phyloP scores from a whole-genome alignment of 352 stramenopile genomes.

The Salisapilia sapeloensis region DNA sequence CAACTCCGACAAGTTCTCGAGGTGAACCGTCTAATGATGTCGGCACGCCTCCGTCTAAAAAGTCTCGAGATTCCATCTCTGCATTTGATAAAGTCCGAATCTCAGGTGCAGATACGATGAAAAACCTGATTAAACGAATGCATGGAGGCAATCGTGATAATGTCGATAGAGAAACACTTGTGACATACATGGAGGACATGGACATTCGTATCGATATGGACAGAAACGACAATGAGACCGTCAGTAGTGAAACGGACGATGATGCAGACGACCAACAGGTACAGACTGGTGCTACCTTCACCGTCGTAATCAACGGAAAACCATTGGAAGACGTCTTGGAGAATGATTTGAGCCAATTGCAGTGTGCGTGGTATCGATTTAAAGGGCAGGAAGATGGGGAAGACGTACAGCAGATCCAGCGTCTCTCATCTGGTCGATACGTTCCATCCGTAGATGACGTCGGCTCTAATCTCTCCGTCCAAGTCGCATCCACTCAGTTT shows the following conservation, averaged over 20 bases:
- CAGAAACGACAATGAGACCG: no score
- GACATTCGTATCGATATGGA: no score
- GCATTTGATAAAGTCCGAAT: constrained; percentile 49
- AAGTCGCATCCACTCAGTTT: constrained; percentile 52
- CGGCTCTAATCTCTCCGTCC: constrained; percentile 25
- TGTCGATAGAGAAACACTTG: no score
- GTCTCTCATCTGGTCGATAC: constrained; percentile 29
- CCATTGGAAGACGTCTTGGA: constrained; percentile 33
- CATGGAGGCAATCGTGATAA: constrained; percentile 19
- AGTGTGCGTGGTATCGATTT: constrained; percentile 52
- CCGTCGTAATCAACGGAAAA: constrained; percentile 26
- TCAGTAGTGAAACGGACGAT: no score
- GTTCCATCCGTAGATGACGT: constrained; percentile 61
- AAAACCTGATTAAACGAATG: constrained; percentile 65
- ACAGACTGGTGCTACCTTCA: no score
- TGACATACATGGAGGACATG: no score
- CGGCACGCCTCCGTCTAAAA: no score
- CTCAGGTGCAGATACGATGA: constrained; percentile 36
- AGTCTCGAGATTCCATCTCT: no score
- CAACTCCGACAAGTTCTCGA: no score
- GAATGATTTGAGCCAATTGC: constrained; percentile 44
- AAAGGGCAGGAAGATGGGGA: constrained; percentile 24
- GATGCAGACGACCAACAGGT: no score
- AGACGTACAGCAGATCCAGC: constrained; percentile 57
- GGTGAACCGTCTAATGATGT: no score